Percentiles rank a stretch among this genome's conserved stretches.
phyloP scores from a whole-genome alignment of 176 grass and related monocot genomes.

The Melocanna baccifera region DNA sequence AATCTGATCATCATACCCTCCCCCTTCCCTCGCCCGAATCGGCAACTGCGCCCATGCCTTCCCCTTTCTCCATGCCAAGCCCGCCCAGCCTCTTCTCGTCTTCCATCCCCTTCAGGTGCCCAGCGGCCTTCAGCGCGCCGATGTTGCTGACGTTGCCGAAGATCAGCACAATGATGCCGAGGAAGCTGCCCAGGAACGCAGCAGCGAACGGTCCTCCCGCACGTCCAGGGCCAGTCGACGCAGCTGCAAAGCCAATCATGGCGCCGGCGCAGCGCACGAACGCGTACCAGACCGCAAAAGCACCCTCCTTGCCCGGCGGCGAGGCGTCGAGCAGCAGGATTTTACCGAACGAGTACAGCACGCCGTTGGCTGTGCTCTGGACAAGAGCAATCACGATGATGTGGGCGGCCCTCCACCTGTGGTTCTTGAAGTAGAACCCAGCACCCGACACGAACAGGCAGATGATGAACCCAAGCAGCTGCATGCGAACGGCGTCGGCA shows the following conservation, averaged over 20 bases:
- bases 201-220: slow-evolving; percentile 57
- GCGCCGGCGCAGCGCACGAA: slow-evolving; percentile 49
- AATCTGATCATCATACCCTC: slow-evolving; percentile 63
- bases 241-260: slow-evolving; percentile 65
- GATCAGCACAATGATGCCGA: slow-evolving; percentile 70
- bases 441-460: slow-evolving; percentile 70
- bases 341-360: slow-evolving; percentile 63
- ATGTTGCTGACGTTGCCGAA: slow-evolving; percentile 90
- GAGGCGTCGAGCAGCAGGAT: slow-evolving; percentile 71
- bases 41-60: slow-evolving; percentile 39
- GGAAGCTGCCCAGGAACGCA: slow-evolving; percentile 70
- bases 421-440: slow-evolving; percentile 78
- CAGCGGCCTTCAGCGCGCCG: slow-evolving; percentile 51
- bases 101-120: slow-evolving; percentile 67
- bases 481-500: slow-evolving; percentile 83
- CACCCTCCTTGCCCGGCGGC: slow-evolving; percentile 81
- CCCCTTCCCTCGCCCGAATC: slow-evolving; percentile 50
- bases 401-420: slow-evolving; percentile 60
- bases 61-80: slow-evolving; percentile 51
- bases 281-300: slow-evolving; percentile 62
- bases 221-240: slow-evolving; percentile 58
- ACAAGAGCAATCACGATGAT: slow-evolving; percentile 66
- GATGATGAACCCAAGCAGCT: slow-evolving; percentile 83
- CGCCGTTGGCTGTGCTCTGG: slow-evolving; percentile 75
- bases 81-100: slow-evolving; percentile 55